Evolutionary conservation across 768 basidiomycete species (phyloP), one percentile per base, ranked within the genome.

Genomic region (Termitomyces sp.): DNA sequence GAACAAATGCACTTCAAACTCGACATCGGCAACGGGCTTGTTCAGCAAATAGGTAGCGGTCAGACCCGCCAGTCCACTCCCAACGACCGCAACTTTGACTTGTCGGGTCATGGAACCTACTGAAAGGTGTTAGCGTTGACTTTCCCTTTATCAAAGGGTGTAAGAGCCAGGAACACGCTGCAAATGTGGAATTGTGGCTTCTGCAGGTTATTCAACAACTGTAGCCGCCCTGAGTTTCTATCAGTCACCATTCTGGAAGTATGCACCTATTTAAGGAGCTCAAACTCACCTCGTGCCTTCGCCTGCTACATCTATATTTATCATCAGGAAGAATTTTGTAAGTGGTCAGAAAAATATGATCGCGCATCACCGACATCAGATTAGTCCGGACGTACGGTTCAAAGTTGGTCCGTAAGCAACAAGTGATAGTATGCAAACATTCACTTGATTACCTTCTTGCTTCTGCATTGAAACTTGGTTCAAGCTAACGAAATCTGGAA

Each of bases 21-120:
- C 67, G 17, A 84, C 76, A 46, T 75, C 69, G 8, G 68, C 51
- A n/a, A 65, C 59, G 12, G 70, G 65, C 8, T 68, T 66, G 12
- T 72, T 69, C 11, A 91, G 69, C 17, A 87, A 68, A 66, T 89
- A 80, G 2, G 86, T 86, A 25, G 86, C 78, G 0, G 87, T 85
- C 25, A 91, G 75, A 4, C 89, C 89, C 23, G 89, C 87, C 5
- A 92, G 77, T 21, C 89, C 89, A 56, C 81, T 84, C 12, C 89
- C 89, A 12, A 90, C 68, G 32, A 91, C 77, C 2, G 88, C 88
- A 31, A 91, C 83, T 59, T 83, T 84, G 52, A 85, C 77, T 35
- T 65, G 75, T 56, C 73, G 68, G 38, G 73, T 32, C 73, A 74
- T 75, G 31, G 19, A n/a, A 34, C 10, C 29, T 43, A 12, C 5